Evolutionary conservation across 352 stramenopile species (phyloP), one percentile per base, ranked within the genome.

Genomic region (Globisporangium yorkense): DNA sequence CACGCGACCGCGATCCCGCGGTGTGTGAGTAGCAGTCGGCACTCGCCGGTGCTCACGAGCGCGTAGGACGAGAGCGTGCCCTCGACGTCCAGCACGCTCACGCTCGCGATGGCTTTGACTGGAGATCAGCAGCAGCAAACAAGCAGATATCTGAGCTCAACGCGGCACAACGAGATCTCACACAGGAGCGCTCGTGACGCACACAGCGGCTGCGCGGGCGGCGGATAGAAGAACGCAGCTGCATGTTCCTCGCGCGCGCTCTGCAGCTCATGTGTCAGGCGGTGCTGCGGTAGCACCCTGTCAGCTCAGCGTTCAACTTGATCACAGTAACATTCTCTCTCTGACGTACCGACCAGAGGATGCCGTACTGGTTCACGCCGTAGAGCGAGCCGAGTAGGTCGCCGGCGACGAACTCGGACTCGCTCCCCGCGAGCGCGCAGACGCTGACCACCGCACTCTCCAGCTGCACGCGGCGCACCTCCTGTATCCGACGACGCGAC

Each of bases 1-100:
- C 39, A 29, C 3, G 62, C 61, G 56, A 74, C 75, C 1, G 66
- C 57, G 18, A 70, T 57, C 20, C 74, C 74, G 6, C 61, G 50
- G 62, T 83, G 70, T 15, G 71, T 77, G 48, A 84, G 54, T 15
- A 81, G 46, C 57, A 87, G 62, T 41, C 80, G 63, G n/a, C 77
- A 70, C 46, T 81, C 66, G 0, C 64, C 70, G 9, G 68, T 76
- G 44, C 67, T 70, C 20, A 83, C 62, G 16, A 87, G 54, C 50
- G 72, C 56, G 48, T 87, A 87, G 29, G 69, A 73, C 40, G 77
- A 81, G 35, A 75, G 66, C 52, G 75, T 84, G 18, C 70, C 67
- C 61, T 87, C 74, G 31, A 78, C 60, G 24, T 87, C 77, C 44
- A 74, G 56, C 47, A 83, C 49, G 39, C 62, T 68, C 31, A 75